Percentiles rank a stretch among this genome's conserved stretches.
These are phyloP conservation scores for Chaetomiaceae sp. DNA, from an alignment of 2,329 filamentous ascomycete genomes.

Conservation along the genomic window DNA sequence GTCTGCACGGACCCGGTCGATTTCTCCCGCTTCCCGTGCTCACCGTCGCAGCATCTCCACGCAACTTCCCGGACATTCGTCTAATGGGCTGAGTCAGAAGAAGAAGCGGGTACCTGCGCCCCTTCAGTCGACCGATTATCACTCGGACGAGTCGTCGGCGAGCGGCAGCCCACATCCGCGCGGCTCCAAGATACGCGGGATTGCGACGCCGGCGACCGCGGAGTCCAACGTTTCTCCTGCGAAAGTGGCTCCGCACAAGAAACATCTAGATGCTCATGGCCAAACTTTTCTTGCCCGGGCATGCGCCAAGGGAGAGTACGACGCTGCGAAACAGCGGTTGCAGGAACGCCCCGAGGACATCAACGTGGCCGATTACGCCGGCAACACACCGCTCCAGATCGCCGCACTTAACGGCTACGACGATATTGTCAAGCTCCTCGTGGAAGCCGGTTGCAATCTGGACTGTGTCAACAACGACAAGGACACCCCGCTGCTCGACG, in stretches of 20 bases:
- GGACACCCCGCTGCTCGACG: conserved; percentile 91
- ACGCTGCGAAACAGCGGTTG: conserved; percentile 67
- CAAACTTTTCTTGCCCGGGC: conserved; percentile 86
- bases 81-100: conserved; percentile 52
- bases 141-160: conserved; percentile 60
- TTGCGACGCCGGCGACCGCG: conserved; percentile 50
- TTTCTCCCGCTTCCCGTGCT: conserved; percentile 51
- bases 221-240: conserved; percentile 60
- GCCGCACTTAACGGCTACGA: conserved; percentile 81
- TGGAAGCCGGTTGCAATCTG: conserved; percentile 77
- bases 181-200: conserved; percentile 50
- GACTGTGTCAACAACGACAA: conserved; percentile 75
- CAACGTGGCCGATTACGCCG: conserved; percentile 85
- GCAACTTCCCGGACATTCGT: conserved; percentile 50
- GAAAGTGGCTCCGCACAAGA: conserved; percentile 68
- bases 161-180: conserved; percentile 55
- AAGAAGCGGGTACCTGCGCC: conserved; percentile 57
- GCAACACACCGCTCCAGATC: conserved; percentile 93
- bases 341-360: conserved; percentile 79
- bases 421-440: conserved; percentile 79
- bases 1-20: conserved; percentile 41
- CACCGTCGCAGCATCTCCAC: conserved; percentile 61
- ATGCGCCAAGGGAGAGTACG: conserved; percentile 78
- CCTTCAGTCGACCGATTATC: conserved; percentile 56
- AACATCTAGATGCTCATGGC: conserved; percentile 86